Evolutionary conservation across 495 filamentous ascomycete genomes (phyloP), one percentile per base, ranked within the genome.

Genomic region (Penicillium lagena): DNA sequence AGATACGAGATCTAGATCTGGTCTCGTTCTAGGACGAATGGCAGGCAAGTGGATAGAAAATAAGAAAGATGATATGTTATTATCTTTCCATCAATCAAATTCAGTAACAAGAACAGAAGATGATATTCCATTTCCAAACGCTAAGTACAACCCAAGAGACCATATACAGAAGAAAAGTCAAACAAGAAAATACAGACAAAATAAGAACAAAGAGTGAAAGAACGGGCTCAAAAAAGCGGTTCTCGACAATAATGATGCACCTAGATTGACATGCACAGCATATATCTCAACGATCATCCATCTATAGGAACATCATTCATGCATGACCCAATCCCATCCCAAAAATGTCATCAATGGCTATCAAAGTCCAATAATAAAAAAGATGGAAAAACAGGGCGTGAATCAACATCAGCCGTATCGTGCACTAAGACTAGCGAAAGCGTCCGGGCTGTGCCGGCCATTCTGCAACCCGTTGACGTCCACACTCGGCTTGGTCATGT

Each of bases 351-450:
- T 22, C 22, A 22, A 22, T 36, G 13, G 36, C 48, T 12, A 35
- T 35, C 11, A 35, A 44, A 43, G 22, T 32, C 43, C 34, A 12
- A 50, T 33, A 42, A 39, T 34, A 37, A 17, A 50, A 28, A 40
- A 14, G 8, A 42, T 41, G 35, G 39, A 29, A 40, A 29, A 12
- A 41, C 17, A 37, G 27, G 15, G 12, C 41, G 41, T 48, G 29
- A 17, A 34, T 15, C 9, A 7, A 15, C n/a, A n/a, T 59, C 45
- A 68, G 39, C 59, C 59, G 43, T 68, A 67, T 40, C 68, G 61
- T 40, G 88, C 82, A 60, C 90, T 96, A 59, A 98, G 69, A 54
- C 86, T 90, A n/a, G 90, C 85, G 77, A 97, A 98, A 29, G 93
- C 91, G 70, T 98, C 93, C 12, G 93, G 93, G 54, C 89, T 95